phyloP scores from a whole-genome alignment of 371 early-diverging fungal species.

The Syncephalastrum monosporum region DNA sequence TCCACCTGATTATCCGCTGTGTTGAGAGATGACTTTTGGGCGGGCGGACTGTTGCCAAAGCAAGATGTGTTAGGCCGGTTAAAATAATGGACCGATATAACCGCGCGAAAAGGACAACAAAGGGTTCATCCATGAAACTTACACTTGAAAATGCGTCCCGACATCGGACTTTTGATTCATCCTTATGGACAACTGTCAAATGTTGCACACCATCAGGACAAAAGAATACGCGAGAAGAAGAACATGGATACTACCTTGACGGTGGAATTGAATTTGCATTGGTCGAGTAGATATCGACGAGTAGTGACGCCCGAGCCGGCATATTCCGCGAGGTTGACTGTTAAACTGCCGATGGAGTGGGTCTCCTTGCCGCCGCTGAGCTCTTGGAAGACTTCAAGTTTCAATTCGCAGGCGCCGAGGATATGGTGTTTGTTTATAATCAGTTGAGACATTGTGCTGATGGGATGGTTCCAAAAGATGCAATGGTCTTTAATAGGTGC shows the following conservation, averaged over 20 bases:
- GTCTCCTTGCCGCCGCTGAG: constrained; percentile 57
- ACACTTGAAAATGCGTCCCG: constrained; percentile 39
- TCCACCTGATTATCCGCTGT: constrained; percentile 5
- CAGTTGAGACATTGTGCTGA: constrained; percentile 42
- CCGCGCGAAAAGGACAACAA: constrained; percentile 19
- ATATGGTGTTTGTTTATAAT: constrained; percentile 58
- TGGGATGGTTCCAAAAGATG: constrained; percentile 52
- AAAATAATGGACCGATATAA: constrained; percentile 29
- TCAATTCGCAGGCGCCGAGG: constrained; percentile 57
- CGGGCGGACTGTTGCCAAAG: constrained; percentile 11
- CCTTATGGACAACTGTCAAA: constrained; percentile 42
- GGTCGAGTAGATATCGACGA: constrained; percentile 38
- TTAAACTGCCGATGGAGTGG: constrained; percentile 49
- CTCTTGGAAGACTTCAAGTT: constrained; percentile 57
- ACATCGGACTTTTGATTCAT: constrained; percentile 43
- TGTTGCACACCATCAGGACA: constrained; percentile 6
- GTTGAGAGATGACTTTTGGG: constrained; percentile 10
- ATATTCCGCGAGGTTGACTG: constrained; percentile 49
- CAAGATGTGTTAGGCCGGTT: constrained; percentile 15
- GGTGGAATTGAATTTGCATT: constrained; percentile 50
- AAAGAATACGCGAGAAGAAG: constrained; percentile 4
- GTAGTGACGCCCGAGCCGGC: constrained; percentile 37
- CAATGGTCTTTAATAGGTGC: constrained; percentile 56
- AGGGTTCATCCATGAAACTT: constrained; percentile 9
- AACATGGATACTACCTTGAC: constrained; percentile 35